Evolutionary conservation across 495 filamentous ascomycete genomes (phyloP).

Genomic region (Xanthoparmelia taractica): DNA sequence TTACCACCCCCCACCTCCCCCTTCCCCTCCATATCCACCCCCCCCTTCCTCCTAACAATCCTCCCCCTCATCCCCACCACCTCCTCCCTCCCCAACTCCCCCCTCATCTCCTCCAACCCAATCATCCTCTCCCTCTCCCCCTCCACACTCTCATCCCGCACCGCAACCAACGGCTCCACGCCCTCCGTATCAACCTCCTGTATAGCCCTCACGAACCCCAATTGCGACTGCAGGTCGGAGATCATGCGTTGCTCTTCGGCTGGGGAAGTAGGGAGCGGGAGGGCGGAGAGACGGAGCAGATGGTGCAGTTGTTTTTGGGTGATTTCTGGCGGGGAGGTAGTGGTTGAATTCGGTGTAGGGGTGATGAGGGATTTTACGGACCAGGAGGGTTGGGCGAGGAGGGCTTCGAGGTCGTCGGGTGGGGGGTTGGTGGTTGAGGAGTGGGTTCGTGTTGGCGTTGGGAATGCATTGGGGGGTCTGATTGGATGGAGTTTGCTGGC

Average conservation of each 20-base stretch:
- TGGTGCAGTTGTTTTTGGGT: slow-evolving; percentile 61
- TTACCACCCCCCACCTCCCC: not conserved
- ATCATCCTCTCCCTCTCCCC: slow-evolving; percentile 49
- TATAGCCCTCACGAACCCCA: slow-evolving; percentile 80
- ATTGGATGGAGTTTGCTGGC: not conserved
- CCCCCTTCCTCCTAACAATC: slow-evolving; percentile 35
- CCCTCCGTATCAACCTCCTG: slow-evolving; percentile 68
- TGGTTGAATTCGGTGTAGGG: slow-evolving; percentile 18
- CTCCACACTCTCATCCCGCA: slow-evolving; percentile 69
- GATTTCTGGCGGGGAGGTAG: slow-evolving; percentile 34
- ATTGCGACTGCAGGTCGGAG: slow-evolving; percentile 66
- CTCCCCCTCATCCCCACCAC: slow-evolving; percentile 43
- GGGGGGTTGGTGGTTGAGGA: slow-evolving; percentile 6
- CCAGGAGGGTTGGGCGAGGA: slow-evolving; percentile 72
- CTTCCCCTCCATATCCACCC: slow-evolving; percentile 14
- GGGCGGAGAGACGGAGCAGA: slow-evolving; percentile 82
- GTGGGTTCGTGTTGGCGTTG: not conserved
- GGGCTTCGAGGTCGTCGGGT: slow-evolving; percentile 38
- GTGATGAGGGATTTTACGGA: slow-evolving; percentile 75
- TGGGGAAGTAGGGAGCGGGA: slow-evolving; percentile 58
- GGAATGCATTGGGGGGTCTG: not conserved
- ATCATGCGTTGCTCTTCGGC: slow-evolving; percentile 59
- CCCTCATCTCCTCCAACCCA: slow-evolving; percentile 36
- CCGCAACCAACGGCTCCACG: slow-evolving; percentile 62
- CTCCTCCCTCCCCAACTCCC: slow-evolving; percentile 47